A percentile compares a stretch with the other conserved stretches of the same genome.
Evolutionary conservation across 768 basidiomycete genomes (phyloP).

Genomic region (Hericium rajendrae): DNA sequence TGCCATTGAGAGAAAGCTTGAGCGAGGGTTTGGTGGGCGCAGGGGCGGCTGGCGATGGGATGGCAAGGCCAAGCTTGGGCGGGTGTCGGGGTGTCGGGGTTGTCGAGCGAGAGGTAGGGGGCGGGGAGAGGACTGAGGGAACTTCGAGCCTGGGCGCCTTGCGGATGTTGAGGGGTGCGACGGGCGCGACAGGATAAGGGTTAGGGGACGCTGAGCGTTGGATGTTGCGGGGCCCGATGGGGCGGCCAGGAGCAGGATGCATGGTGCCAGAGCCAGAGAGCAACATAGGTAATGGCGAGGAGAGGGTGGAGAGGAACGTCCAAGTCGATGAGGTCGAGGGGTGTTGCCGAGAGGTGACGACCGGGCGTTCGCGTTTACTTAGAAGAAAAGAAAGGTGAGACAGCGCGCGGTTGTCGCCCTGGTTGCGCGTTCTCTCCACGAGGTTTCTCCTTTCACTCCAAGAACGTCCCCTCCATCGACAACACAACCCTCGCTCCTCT

Average conservation of each 20-base stretch:
- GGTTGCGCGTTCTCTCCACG: neutral
- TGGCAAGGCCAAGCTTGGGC: conserved; percentile 22
- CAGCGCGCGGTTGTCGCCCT: neutral
- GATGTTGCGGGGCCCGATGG: conserved; percentile 41
- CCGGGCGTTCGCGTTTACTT: too few relatives aligned
- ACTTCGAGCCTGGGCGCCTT: conserved; percentile 19
- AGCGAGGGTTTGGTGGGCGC: conserved; percentile 12
- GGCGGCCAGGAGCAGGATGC: conserved; percentile 26
- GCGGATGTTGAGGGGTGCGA: conserved; percentile 33
- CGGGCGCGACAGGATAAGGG: conserved; percentile 22
- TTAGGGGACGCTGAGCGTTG: conserved; percentile 35
- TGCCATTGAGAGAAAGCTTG: conserved; percentile 9
- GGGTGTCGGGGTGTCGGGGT: conserved; percentile 6
- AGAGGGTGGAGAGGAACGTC: neutral
- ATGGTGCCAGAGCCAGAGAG: conserved; percentile 14
- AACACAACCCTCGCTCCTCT: neutral
- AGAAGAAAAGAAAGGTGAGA: neutral
- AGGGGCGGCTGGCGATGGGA: conserved; percentile 14
- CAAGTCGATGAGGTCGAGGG: neutral
- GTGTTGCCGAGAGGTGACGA: neutral
- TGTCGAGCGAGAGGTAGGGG: conserved; percentile 16
- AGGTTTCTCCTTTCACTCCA: too few relatives aligned
- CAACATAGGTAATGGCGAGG: conserved; percentile 1
- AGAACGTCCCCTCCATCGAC: neutral
- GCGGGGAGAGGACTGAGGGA: conserved; percentile 8